phyloP scores from a whole-genome alignment of 257 asterid genomes.

The Solanum lycopersicoides region DNA sequence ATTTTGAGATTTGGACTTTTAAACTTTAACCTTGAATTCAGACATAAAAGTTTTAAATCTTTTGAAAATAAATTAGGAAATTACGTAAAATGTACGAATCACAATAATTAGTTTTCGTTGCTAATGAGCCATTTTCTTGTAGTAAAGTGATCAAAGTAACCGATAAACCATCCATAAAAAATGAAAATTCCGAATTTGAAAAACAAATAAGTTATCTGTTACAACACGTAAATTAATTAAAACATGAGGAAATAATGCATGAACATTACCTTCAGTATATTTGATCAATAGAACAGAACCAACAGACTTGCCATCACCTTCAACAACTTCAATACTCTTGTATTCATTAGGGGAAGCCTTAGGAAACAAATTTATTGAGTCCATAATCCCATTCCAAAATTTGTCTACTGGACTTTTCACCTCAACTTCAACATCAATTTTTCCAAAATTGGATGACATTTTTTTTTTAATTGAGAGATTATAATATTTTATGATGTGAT shows the following conservation, averaged over 20 bases:
- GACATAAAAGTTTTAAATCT: no score
- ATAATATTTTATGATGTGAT: background rate
- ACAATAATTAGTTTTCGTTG: background rate
- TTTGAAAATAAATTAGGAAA: no score
- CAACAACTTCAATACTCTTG: conserved; percentile 54
- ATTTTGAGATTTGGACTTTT: no score
- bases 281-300: conserved; percentile 56
- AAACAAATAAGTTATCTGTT: background rate
- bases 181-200: background rate
- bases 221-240: background rate
- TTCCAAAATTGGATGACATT: conserved; percentile 39
- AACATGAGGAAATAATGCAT: background rate
- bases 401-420: conserved; percentile 41
- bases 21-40: no score
- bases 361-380: conserved; percentile 53
- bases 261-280: conserved; percentile 41
- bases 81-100: no score
- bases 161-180: background rate
- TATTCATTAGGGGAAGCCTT: conserved; percentile 57
- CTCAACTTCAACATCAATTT: conserved; percentile 59
- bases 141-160: background rate
- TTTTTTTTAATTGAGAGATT: background rate
- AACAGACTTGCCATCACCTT: conserved; percentile 68
- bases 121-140: background rate
- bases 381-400: conserved; percentile 51